phyloP scores from a whole-genome alignment of 306 rosid species.

The Gastrolobium bilobum region DNA sequence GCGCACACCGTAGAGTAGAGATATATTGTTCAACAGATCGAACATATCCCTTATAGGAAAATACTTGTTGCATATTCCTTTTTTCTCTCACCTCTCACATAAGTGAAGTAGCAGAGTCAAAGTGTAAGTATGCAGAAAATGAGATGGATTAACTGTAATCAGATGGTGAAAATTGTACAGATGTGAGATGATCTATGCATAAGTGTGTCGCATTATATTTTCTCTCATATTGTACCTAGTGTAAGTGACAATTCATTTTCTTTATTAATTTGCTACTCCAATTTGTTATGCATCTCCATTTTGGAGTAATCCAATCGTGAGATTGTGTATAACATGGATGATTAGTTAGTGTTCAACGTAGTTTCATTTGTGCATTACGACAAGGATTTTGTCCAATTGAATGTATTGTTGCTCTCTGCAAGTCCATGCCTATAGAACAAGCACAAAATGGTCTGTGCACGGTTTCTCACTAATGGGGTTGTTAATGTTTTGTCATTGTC shows the following conservation, averaged over 20 bases:
- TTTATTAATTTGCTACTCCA: background rate
- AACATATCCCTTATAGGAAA: background rate
- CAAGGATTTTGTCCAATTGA: background rate
- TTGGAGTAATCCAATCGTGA: background rate
- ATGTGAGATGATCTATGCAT: background rate
- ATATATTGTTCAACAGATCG: too few species aligned
- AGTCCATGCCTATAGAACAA: background rate
- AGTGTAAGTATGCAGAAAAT: background rate
- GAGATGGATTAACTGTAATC: background rate
- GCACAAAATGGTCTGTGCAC: constrained; percentile 6
- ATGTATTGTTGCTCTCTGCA: constrained; percentile 21
- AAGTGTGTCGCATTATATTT: background rate
- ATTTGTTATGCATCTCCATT: background rate
- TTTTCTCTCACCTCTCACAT: too few species aligned
- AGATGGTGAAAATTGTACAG: too few species aligned
- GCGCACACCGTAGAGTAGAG: too few species aligned
- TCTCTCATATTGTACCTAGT: background rate
- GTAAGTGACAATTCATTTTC: background rate
- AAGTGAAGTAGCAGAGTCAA: background rate
- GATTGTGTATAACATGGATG: background rate
- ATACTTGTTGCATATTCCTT: background rate
- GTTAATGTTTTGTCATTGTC: constrained; percentile 32
- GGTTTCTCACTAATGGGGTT: background rate
- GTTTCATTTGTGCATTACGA: background rate
- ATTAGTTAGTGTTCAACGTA: constrained; percentile 1